Percentiles rank a stretch among this genome's conserved stretches.
phyloP scores from a whole-genome alignment of 192 early-diverging fungal genomes.

The Ambispora gerdemannii region DNA sequence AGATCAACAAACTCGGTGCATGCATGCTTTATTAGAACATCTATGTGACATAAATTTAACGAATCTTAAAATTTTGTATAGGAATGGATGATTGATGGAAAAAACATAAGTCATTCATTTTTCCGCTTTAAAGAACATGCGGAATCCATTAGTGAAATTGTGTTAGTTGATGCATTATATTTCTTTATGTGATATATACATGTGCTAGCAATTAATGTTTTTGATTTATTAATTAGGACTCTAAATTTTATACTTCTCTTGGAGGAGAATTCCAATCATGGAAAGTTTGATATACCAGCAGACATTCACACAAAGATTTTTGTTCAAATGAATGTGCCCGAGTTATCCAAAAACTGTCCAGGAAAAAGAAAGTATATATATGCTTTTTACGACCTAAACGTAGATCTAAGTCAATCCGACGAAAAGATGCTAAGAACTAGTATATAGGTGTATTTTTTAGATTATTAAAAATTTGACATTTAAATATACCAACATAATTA shows the following conservation, averaged over 20 bases:
- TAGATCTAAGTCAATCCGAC: too few species aligned
- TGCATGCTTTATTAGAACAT: background rate
- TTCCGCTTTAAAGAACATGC: background rate
- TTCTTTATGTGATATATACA: background rate
- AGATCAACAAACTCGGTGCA: too few species aligned
- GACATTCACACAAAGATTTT: background rate
- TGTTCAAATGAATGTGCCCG: constrained; percentile 1
- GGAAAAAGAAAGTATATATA: too few species aligned
- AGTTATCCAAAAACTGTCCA: too few species aligned
- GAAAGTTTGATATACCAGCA: background rate
- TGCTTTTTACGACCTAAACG: too few species aligned
- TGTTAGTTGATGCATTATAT: background rate
- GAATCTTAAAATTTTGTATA: constrained; percentile 2
- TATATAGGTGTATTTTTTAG: constrained; percentile 7
- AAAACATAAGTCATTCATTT: constrained; percentile 4
- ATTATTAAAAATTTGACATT: background rate
- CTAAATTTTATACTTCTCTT: constrained; percentile 7
- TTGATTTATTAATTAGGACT: background rate
- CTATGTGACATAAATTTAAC: constrained; percentile 1
- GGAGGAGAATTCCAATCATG: background rate
- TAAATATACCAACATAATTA: background rate
- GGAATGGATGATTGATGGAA: constrained; percentile 1
- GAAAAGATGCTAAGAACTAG: background rate
- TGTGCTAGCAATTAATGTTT: too few species aligned
- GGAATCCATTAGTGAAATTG: background rate